Evolutionary conservation across 139 green algal species (phyloP).

Genomic region (Auxenochlorella protothecoides): DNA sequence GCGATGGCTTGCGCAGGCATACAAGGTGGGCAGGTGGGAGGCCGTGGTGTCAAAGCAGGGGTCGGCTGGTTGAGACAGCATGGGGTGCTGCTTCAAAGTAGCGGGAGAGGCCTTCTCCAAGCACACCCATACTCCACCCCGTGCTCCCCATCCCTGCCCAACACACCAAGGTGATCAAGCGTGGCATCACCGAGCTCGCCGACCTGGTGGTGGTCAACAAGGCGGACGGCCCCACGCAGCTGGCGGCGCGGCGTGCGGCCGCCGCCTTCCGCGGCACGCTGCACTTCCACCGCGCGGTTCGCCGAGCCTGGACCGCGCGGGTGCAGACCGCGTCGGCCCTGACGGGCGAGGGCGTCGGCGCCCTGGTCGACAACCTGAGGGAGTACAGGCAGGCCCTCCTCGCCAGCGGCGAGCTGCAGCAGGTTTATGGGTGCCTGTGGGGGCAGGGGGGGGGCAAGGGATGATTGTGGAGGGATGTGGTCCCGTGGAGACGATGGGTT

Average conservation of each 20-base stretch:
- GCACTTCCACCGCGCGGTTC: slow-evolving; percentile 12
- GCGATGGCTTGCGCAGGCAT: not conserved
- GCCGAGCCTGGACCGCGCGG: slow-evolving; percentile 5
- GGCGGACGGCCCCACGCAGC: slow-evolving; percentile 28
- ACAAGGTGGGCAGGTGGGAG: no score
- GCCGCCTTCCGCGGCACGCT: slow-evolving; percentile 13
- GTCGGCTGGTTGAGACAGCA: no score
- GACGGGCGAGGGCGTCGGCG: slow-evolving; percentile 22
- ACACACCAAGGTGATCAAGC: slow-evolving; percentile 47
- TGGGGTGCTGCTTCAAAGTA: no score
- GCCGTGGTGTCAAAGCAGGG: no score
- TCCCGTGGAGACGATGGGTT: no score
- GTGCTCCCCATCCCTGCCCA: not conserved
- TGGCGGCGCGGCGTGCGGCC: slow-evolving; percentile 19
- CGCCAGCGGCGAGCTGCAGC: slow-evolving; percentile 11
- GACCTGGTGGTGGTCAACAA: slow-evolving; percentile 48
- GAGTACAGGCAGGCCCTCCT: slow-evolving; percentile 18
- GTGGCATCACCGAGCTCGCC: slow-evolving; percentile 45
- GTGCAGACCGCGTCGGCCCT: slow-evolving; percentile 16
- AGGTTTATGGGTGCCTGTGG: not conserved
- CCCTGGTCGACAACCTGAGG: slow-evolving; percentile 9
- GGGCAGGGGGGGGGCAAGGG: not conserved
- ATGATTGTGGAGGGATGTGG: no score
- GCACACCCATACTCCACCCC: not conserved
- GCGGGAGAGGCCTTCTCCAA: slow-evolving; percentile 33